These are phyloP conservation scores for Tetradesmus lagerheimii DNA, from an alignment of 139 green algal genomes.

Conservation along the genomic window DNA sequence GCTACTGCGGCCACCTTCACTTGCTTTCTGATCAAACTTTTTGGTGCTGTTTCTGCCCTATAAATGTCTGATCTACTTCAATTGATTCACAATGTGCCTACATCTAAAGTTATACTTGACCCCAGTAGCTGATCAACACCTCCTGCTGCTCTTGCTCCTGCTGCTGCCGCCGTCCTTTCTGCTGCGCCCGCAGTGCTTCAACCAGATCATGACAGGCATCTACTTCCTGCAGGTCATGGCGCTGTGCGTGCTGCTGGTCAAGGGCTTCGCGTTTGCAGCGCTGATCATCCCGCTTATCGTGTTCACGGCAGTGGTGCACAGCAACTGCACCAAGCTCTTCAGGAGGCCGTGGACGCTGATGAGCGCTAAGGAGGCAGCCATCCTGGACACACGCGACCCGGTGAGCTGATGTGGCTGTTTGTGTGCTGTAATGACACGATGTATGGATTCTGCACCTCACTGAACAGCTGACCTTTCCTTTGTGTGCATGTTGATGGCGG, in stretches of 20 bases:
- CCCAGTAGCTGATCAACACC: no score
- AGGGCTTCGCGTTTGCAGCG: slow-evolving; percentile 63
- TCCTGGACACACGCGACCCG: slow-evolving; percentile 66
- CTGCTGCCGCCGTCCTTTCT: neutral
- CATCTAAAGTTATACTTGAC: neutral
- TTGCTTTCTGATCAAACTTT: no score
- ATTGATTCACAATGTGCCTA: neutral
- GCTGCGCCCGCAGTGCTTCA: slow-evolving; percentile 50
- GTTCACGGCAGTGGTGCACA: slow-evolving; percentile 64
- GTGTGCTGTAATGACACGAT: no score
- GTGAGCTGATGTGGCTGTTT: no score
- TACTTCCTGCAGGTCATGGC: slow-evolving; percentile 81
- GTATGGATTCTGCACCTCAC: no score
- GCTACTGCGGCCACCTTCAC: no score
- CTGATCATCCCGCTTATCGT: slow-evolving; percentile 64
- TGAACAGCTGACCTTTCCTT: no score
- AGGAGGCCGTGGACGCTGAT: slow-evolving; percentile 68
- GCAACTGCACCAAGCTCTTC: slow-evolving; percentile 54
- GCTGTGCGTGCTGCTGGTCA: slow-evolving; percentile 72
- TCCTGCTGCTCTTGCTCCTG: neutral
- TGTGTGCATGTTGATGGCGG: no score
- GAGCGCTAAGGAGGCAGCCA: slow-evolving; percentile 68
- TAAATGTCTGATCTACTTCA: no score
- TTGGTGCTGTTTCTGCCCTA: no score
- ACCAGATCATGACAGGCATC: slow-evolving; percentile 70